These are phyloP conservation scores for Trametes elegans DNA, from an alignment of 768 basidiomycete genomes.

Conservation along the genomic window DNA sequence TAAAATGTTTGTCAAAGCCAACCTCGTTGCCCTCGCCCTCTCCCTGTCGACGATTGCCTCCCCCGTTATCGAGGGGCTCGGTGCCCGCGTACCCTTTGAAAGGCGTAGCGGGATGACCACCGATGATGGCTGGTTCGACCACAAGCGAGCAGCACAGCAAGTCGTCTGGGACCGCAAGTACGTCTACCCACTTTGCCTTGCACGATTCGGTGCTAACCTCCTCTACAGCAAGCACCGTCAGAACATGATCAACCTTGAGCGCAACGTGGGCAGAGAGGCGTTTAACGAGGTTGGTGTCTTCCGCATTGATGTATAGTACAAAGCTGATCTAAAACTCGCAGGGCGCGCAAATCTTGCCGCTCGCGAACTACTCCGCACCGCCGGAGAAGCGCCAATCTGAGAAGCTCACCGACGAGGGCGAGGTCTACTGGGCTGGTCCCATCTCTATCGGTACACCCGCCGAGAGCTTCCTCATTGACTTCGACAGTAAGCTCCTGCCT, in stretches of 20 bases:
- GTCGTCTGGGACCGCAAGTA: slow-evolving; percentile 19
- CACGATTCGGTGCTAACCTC: not conserved
- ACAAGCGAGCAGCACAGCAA: slow-evolving; percentile 14
- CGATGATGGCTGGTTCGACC: slow-evolving; percentile 18
- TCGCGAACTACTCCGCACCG: slow-evolving; percentile 1
- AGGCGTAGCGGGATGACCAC: slow-evolving; percentile 9
- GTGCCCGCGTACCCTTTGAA: slow-evolving; percentile 10
- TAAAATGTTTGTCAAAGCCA: slow-evolving; percentile 1
- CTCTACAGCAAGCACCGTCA: slow-evolving; percentile 19
- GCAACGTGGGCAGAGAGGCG: slow-evolving; percentile 9
- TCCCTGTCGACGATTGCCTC: not conserved
- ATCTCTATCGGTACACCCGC: slow-evolving; percentile 48
- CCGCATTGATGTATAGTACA: too few relatives aligned
- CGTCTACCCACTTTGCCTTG: not conserved
- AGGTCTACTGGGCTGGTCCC: slow-evolving; percentile 39
- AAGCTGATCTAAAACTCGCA: too few relatives aligned
- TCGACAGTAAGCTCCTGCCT: slow-evolving; percentile 10
- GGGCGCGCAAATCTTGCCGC: slow-evolving; percentile 29
- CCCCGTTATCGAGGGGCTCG: not conserved
- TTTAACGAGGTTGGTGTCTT: slow-evolving; percentile 16
- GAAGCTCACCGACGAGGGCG: slow-evolving; percentile 19
- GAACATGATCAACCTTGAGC: slow-evolving; percentile 18
- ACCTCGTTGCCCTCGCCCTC: slow-evolving; percentile 6
- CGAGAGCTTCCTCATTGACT: slow-evolving; percentile 25
- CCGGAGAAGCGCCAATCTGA: slow-evolving; percentile 21